Percentiles rank a stretch among this genome's conserved stretches.
Conservation (phyloP, 176 grass and related monocot species). For the Themeda triandra region DNA sequence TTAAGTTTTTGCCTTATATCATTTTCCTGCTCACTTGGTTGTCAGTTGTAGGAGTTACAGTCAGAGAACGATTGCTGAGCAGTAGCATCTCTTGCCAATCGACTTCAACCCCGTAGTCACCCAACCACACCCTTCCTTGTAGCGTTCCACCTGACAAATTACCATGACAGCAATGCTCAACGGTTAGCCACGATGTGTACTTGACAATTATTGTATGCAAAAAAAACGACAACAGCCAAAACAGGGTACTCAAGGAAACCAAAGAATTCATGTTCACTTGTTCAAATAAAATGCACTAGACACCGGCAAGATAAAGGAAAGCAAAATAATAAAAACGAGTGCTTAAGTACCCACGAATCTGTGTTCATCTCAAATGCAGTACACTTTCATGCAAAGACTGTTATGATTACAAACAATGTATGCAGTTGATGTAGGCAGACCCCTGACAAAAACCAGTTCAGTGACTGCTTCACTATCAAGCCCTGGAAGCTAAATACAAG, state of each 20-base stretch:
- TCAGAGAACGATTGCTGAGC: conserved; percentile 52
- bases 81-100: conserved; percentile 57
- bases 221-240: too few relatives aligned
- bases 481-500: background rate
- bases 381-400: too few relatives aligned
- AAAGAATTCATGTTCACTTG: background rate
- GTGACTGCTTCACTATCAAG: background rate
- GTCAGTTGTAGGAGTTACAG: background rate
- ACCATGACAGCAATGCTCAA: background rate
- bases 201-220: too few relatives aligned
- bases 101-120: conserved; percentile 45
- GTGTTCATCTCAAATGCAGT: too few relatives aligned
- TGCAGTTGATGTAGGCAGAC: too few relatives aligned
- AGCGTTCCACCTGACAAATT: conserved; percentile 63
- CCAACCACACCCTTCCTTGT: conserved; percentile 60
- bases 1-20: background rate
- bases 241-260: background rate
- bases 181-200: background rate
- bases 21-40: background rate
- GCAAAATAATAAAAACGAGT: background rate
- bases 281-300: background rate
- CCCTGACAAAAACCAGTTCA: background rate
- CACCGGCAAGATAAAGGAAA: background rate
- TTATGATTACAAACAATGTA: too few relatives aligned
- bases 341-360: too few relatives aligned